Conservation (phyloP, 139 green algal species). For the Microglena sp. region DNA sequence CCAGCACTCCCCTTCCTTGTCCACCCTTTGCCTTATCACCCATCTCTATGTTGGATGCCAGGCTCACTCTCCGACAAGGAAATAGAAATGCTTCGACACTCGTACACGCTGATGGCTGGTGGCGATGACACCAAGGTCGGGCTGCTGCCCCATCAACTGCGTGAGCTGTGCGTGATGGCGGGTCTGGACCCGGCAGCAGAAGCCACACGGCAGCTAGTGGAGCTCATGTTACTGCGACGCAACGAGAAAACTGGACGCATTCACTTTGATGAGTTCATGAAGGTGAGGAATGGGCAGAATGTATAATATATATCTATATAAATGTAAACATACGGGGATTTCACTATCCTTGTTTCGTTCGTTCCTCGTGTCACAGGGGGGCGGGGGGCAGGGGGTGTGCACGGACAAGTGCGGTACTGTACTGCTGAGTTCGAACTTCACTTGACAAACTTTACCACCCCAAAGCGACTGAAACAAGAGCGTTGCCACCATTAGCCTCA, state of each 20-base stretch:
- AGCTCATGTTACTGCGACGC: slow-evolving; percentile 19
- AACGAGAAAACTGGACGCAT: slow-evolving; percentile 13
- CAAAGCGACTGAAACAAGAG: no score
- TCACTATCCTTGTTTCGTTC: no score
- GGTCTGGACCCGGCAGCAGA: slow-evolving; percentile 35
- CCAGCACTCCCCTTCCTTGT: background rate
- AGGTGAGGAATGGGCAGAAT: slow-evolving; percentile 12
- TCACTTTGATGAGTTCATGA: slow-evolving; percentile 34
- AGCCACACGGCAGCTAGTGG: slow-evolving; percentile 29
- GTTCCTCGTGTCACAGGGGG: no score
- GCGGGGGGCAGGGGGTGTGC: no score
- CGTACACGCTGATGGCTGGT: slow-evolving; percentile 47
- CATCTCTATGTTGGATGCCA: background rate
- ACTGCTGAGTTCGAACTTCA: no score
- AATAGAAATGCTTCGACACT: slow-evolving; percentile 46
- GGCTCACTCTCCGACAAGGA: slow-evolving; percentile 30
- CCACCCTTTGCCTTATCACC: background rate
- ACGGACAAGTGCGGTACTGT: no score
- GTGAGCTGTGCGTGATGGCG: slow-evolving; percentile 48
- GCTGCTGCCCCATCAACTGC: slow-evolving; percentile 38
- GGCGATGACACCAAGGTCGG: slow-evolving; percentile 22
- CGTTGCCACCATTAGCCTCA: no score
- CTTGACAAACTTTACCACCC: no score
- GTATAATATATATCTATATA: no score
- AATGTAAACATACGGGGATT: no score